Evolutionary conservation across 2,329 filamentous ascomycete genomes (phyloP), one percentile per base, ranked within the genome.

Genomic region (Fulvia fulva): DNA sequence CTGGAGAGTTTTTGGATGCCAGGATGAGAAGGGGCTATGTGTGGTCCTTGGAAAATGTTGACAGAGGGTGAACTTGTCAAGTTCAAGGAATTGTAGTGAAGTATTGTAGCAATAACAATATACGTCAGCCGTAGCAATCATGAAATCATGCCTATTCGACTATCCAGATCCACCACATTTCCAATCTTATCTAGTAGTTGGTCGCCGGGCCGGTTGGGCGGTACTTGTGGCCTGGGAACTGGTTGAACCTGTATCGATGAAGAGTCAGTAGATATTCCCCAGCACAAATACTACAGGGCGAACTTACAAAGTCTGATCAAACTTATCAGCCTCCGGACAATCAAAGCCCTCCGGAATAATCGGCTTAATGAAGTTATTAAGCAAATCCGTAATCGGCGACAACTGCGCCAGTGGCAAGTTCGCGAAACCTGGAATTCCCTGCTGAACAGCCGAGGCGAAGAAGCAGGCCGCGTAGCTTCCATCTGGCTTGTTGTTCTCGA

Each of bases 361-460:
- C 12, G 57, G 47, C n/a, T 26, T 61, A 22, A 66, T 19, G 23
- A 41, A 53, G 19, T 64, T 51, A 52, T 61, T 51, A 26, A 64
- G 32, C 19, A 66, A 23, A 30, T 59, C 37, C 16, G 59, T 61
- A 21, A 61, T 45, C 2, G 58, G 53, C 1, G 55, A 12, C 11
- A 56, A 21, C 3, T 58, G 47, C 3, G 51, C 30, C 5, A 63
- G n/a, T 8, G 51, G 26, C 8, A 50, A 19, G 21, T 46, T 46
- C 14, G 53, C 50, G 21, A 53, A 22, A 47, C 73, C 71, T 6
- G 73, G 72, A 16, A 68, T 56, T 44, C 32, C 54, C 23, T 52
- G 37, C 34, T 63, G 58, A 2, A 30, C 51, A 1, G 46, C 21
- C 47, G 51, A 44, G 6, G 49, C 45, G 23, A 61, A 56, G 56